Percentiles rank a stretch among this genome's conserved stretches.
phyloP scores from a whole-genome alignment of 306 rosid genomes.

The Sechiopsis laciniata region DNA sequence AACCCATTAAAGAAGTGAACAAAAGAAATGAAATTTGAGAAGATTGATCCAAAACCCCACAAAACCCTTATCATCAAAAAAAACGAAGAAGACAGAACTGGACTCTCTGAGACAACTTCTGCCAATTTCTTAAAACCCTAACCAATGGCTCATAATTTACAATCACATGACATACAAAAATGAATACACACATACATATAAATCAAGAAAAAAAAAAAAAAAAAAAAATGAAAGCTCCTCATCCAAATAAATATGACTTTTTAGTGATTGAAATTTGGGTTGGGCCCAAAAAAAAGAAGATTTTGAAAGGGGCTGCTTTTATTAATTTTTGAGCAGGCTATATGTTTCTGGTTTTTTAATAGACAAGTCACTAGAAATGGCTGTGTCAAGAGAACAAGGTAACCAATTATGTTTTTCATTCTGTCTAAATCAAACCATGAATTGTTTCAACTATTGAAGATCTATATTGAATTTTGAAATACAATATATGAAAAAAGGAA shows the following conservation, averaged over 20 bases:
- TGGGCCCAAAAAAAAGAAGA: conserved; percentile 5
- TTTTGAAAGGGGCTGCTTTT: background rate
- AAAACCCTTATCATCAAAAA: background rate
- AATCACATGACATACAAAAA: background rate
- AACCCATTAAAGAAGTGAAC: background rate
- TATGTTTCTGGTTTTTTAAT: background rate
- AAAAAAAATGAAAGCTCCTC: too few relatives aligned
- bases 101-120: background rate
- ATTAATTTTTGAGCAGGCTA: background rate
- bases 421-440: conserved; percentile 16
- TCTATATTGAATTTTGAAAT: background rate
- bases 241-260: background rate
- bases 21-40: background rate
- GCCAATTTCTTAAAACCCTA: background rate
- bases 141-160: conserved; percentile 1
- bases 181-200: background rate
- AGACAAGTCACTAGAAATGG: background rate
- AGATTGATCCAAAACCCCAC: conserved; percentile 3
- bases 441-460: background rate
- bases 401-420: conserved; percentile 17
- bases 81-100: conserved; percentile 1
- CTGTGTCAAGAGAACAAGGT: conserved; percentile 10
- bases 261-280: background rate
- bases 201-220: background rate
- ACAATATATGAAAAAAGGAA: too few relatives aligned